These are phyloP conservation scores for Aspergillus ibericus DNA, from an alignment of 2,329 filamentous ascomycete genomes.

Conservation along the genomic window DNA sequence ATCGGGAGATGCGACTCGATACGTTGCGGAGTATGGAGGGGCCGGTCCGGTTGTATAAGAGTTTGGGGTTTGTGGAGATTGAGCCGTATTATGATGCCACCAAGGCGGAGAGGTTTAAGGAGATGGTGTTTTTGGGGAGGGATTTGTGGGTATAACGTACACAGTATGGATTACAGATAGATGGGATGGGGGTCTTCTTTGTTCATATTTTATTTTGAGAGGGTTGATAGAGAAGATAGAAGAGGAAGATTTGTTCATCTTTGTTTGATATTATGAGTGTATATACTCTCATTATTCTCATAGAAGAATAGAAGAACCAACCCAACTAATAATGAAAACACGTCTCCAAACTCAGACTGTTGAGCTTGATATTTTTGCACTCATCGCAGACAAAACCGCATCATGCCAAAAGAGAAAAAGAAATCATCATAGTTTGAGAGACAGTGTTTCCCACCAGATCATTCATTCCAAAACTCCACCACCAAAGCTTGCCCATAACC, in stretches of 20 bases:
- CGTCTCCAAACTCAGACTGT: constrained; percentile 31
- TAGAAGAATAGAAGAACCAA: neutral
- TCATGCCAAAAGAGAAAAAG: constrained; percentile 25
- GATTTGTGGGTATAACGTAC: constrained; percentile 12
- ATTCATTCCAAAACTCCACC: neutral
- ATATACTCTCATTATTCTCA: neutral
- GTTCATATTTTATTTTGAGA: neutral
- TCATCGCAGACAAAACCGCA: constrained; percentile 22
- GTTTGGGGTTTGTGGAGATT: constrained; percentile 54
- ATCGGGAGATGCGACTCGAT: constrained; percentile 56
- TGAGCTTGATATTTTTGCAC: constrained; percentile 34
- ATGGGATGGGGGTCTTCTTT: neutral
- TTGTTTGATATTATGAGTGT: neutral
- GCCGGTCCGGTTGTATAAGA: constrained; percentile 52
- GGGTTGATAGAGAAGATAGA: too few relatives aligned
- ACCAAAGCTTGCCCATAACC: neutral
- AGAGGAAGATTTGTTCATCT: too few relatives aligned
- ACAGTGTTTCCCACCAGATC: neutral
- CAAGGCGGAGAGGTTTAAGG: constrained; percentile 53
- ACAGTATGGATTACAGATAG: neutral
- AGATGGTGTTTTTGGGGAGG: constrained; percentile 54
- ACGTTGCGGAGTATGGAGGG: constrained; percentile 55
- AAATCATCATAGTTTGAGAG: constrained; percentile 28
- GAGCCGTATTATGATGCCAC: constrained; percentile 58
- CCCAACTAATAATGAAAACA: neutral